These are phyloP conservation scores for Chlamydomonas sphaeroides DNA, from an alignment of 139 green algal species.

Conservation along the genomic window DNA sequence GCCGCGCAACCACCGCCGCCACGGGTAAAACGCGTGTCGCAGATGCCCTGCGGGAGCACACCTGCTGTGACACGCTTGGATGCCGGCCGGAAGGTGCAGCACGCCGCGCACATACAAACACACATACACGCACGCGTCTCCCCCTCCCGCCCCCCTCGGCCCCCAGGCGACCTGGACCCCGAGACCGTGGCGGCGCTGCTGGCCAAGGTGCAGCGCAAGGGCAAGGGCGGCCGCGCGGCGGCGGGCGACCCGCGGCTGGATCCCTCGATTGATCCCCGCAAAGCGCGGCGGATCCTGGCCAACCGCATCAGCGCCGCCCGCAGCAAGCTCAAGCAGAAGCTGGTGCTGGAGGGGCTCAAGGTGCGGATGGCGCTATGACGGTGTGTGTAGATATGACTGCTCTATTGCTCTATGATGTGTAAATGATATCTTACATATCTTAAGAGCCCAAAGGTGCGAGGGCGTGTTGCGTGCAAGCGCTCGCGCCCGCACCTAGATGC, in stretches of 20 bases:
- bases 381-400: background rate
- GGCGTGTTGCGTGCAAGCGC: too few species aligned
- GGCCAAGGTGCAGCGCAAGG: slow-evolving; percentile 47
- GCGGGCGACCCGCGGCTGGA: slow-evolving; percentile 82
- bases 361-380: too few species aligned
- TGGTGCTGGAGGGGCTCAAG: slow-evolving; percentile 45
- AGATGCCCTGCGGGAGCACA: too few species aligned
- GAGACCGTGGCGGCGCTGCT: slow-evolving; percentile 22
- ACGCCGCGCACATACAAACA: too few species aligned
- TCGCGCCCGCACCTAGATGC: too few species aligned
- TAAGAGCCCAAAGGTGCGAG: background rate
- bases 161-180: slow-evolving; percentile 26
- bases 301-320: slow-evolving; percentile 76
- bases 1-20: too few species aligned
- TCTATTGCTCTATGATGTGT: too few species aligned
- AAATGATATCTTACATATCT: background rate
- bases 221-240: slow-evolving; percentile 80
- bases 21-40: too few species aligned
- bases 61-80: too few species aligned
- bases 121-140: too few species aligned
- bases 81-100: too few species aligned
- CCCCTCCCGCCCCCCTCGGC: background rate
- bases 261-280: slow-evolving; percentile 80
- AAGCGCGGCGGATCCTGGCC: slow-evolving; percentile 80
- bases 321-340: slow-evolving; percentile 85